Base-by-base conservation (phyloP, 495 filamentous ascomycete species). In the Aspergillus asperescens region DNA sequence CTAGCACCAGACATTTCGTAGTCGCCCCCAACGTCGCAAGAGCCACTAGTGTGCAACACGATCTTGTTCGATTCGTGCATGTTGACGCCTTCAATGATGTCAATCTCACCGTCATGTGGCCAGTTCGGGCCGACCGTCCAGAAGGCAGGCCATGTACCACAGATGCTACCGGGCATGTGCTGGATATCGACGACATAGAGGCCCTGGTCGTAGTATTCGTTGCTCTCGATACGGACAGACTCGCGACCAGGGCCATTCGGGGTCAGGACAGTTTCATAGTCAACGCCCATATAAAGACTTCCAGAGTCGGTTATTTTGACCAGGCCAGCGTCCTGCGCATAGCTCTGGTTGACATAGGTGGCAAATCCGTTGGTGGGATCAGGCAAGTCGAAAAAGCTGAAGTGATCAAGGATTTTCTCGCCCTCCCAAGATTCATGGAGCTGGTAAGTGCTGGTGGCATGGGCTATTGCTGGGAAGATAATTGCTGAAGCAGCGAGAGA, bases 31-130 rank as follows among this genome's bases (percentile, higher is more conserved):
- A 90, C 69, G 29, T 57, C 69, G 66, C 89, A 94, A n/a, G 78
- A 77, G 10, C 75, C 67, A 7, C 64, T 63, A 0, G 89, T 93
- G 65, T 96, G 92, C 28, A 96, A 75, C 2, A 88, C 84, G 57
- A 94, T 82, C 32, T 75, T 63, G 57, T 92, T 86, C 47, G 77
- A 70, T 0, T 74, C 67, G 43, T 84, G 75, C 28, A 72, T 59
- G 67, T 93, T 89, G 53, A 94, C 86, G 34, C 88, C 88, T 63
- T 96, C 90, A 63, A 96, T 84, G 58, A 96, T 90, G 74, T 96
- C 90, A 55, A 95, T 90, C 68, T 96, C 91, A 18, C 91, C 91
- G 29, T 79, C 75, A 9, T 68, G 64, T 0, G 90, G 91, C 91
- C 91, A 96, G 41, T 82, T 73, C 5, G 78, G 76, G 15, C 89